Percentiles rank a stretch among this genome's conserved stretches.
Conservation (phyloP, 176 grass and related monocot genomes). For the Oryza longistaminata region DNA sequence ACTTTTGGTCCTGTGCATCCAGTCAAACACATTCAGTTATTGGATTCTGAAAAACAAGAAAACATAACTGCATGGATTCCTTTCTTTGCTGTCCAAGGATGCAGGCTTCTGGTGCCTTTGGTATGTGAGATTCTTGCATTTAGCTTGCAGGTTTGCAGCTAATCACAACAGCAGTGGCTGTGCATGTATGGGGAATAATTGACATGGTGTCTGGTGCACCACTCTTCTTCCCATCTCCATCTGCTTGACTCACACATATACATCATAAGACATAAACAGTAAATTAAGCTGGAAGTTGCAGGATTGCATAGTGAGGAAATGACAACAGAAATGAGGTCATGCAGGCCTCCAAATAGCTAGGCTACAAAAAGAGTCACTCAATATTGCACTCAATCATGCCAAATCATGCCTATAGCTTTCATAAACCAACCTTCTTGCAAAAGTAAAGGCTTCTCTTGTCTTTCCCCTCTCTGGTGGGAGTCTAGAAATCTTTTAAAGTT, state of each 20-base stretch:
- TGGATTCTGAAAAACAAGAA: background rate
- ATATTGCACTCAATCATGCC: constrained; percentile 7
- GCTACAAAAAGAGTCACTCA: background rate
- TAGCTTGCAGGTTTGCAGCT: background rate
- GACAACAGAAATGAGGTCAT: background rate
- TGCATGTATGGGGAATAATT: background rate
- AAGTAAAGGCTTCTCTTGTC: background rate
- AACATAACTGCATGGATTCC: background rate
- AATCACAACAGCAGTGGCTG: background rate
- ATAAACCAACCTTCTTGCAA: background rate
- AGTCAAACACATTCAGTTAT: background rate
- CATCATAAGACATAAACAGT: background rate
- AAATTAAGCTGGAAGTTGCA: background rate
- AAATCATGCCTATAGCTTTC: constrained; percentile 11
- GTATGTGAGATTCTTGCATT: background rate
- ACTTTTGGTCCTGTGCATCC: background rate
- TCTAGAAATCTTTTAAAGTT: constrained; percentile 9
- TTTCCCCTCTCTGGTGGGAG: background rate
- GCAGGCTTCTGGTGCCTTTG: background rate
- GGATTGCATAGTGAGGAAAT: background rate
- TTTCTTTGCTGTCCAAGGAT: background rate
- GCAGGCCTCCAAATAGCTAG: background rate
- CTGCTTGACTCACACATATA: background rate
- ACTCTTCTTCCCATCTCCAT: background rate
- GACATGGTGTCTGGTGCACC: background rate